Conservation (phyloP, 441 rosid species). For the Gossypium laxum region DNA sequence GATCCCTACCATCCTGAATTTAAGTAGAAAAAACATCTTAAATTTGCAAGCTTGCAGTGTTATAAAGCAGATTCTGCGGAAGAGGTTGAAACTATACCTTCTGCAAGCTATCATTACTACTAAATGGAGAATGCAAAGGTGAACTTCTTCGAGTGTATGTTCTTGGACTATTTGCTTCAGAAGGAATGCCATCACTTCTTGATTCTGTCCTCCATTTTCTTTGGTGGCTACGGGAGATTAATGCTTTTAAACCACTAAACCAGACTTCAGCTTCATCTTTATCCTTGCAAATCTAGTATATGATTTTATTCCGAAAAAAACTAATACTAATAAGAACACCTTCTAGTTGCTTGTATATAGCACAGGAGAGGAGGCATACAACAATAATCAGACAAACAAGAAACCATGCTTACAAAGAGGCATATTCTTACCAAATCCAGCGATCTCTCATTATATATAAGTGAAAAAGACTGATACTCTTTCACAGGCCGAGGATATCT, state of each 20-base stretch:
- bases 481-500: conserved; percentile 97
- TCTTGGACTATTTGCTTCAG: conserved; percentile 88
- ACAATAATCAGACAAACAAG: conserved; percentile 16
- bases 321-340: conserved; percentile 5
- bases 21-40: conserved; percentile 18
- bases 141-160: conserved; percentile 84
- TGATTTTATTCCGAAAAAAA: conserved; percentile 16
- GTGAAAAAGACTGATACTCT: conserved; percentile 92
- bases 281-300: conserved; percentile 72
- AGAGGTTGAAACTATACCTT: conserved; percentile 42
- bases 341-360: conserved; percentile 5
- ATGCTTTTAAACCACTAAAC: conserved; percentile 94
- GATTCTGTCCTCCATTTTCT: conserved; percentile 76
- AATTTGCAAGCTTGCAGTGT: conserved; percentile 11
- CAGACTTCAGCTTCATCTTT: conserved; percentile 96
- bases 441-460: conserved; percentile 74
- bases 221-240: conserved; percentile 64
- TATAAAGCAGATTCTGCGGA: not conserved
- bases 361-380: conserved; percentile 8
- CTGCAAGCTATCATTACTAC: conserved; percentile 72
- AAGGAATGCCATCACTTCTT: conserved; percentile 82
- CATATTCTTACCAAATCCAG: conserved; percentile 64
- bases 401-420: conserved; percentile 1
- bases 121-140: conserved; percentile 84
- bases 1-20: conserved; percentile 65